Evolutionary conservation across 2,329 filamentous ascomycete species (phyloP), one percentile per base, ranked within the genome.

Genomic region (Exophiala aquamarina): DNA sequence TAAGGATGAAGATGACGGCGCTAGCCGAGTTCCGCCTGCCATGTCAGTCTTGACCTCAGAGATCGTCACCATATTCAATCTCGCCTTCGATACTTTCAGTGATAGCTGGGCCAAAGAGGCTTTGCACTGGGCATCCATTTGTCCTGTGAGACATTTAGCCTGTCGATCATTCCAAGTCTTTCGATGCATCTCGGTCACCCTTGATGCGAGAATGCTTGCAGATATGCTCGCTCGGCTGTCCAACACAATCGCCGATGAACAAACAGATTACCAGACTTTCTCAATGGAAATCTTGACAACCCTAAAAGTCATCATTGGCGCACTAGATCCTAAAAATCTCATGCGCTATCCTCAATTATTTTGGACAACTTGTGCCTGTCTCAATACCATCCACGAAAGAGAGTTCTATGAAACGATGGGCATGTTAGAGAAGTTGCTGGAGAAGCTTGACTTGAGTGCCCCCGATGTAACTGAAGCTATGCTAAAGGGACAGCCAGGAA

Each of bases 151-250:
- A 39, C 93, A 98, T 70, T 75, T 98, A 41, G 93, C 93, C 2
- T 98, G 94, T 64, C 85, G 93, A 20, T 98, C 94, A 0, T 97
- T 98, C 69, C 94, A 98, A 64, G 86, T 98, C 9, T 98, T 96
- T 71, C 81, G 93, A 23, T 97, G 92, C 63, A 91, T 97, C 44
- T 80, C 95, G 20, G 94, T 89, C 13, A 89, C 87, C 1, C 72
- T 97, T 17, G 92, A 98, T 62, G 90, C 94, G 58, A 78, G 84
- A 47, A 98, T 97, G 92, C 78, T 98, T 13, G 90, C 89, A 2
- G 93, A 98, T 61, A 98, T 98, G 90, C 81, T 98, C 17, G 91
- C 88, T 10, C 81, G 94, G 37, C 75, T 98, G 23, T 97, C 92
- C 2, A 98, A 97, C 66, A 98, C 93, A 0, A 93, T 98, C 60